Base-by-base conservation (phyloP, 192 early-diverging fungal species). In the Gaertneriomyces sp. region DNA sequence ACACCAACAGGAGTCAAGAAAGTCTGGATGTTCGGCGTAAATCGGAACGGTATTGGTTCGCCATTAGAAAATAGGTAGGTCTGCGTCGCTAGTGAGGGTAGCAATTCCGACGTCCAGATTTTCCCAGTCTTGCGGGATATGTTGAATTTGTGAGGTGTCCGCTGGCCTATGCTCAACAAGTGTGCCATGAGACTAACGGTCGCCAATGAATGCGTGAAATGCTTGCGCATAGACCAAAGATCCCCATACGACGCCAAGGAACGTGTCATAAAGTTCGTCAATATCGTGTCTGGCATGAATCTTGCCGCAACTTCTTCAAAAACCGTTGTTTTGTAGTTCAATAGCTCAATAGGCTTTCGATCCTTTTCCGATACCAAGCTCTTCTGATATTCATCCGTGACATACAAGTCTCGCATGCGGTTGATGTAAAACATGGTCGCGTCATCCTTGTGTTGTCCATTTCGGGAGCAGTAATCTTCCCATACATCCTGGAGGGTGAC, bases 11-110 rank as follows among this genome's bases (percentile, higher is more conserved):
- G 90, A 6, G 92, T 93, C 50, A 98, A 89, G 78, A 98, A 98
- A 41, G 89, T 76, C 81, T 97, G 95, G 55, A 99, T 89, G 77
- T 93, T 96, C 10, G 96, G 98, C 7, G 98, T 99, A 74, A 98
- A 85, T 7, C 98, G 85, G 90, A 99, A 99, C 4, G 96, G 98
- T 20, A 99, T 92, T 4, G 88, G 73, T 73, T 99, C 97, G 40
- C 79, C 82, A 60, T 85, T 85, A 45, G 77, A 54, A 64, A 89
- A 82, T 20, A 87, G 61, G 49, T 73, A 74, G 4, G 73, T 74
- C 4, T 57, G 45, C n/a, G 61, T 65, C 25, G 25, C 25, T 33
- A 33, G 25, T 33, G 25, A 33, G 42, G 97, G 93, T 33, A 92
- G 71, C 71, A 98, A 70, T 51, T 99, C 97, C 4, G 86, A 82